Base-by-base conservation (phyloP, 2,329 filamentous ascomycete species). In the Calcarisporium arbuscula region DNA sequence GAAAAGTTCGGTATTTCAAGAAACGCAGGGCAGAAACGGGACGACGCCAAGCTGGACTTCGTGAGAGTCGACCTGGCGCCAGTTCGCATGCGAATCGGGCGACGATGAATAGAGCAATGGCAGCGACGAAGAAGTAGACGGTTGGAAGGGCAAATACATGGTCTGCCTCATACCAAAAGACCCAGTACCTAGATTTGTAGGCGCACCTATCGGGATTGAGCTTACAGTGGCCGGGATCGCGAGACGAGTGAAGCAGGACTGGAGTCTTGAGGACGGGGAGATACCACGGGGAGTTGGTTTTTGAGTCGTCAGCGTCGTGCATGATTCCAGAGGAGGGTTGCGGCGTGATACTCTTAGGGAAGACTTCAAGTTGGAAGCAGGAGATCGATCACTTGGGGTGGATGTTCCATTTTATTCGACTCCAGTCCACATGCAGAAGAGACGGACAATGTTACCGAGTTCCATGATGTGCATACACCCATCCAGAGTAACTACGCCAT, bases 131-230 rank as follows among this genome's bases (percentile, higher is more conserved):
- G 42, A 77, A 70, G 28, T 68, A 72, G 4, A 74, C 53, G 0
- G 72, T 74, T 6, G 62, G 61, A 5, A 75, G 50, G 1, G 65
- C 68, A 42, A 68, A 77, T 22, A 67, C 62, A 41, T 68, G 63
- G 44, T 77, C 74, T 16, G 72, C 66, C 36, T 71, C 52, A 22
- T 42, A 49, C 68, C 67, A 71, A 43, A 64, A 69, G 28, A 63
- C 49, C 68, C 68, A 74, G 42, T 62, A 58, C n/a, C 58, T 50
- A 16, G 38, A 51, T 32, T 68, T 63, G 41, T 59, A 72, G 10
- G 53, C 57, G 43, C 69, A 73, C 44, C 70, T 57, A 34, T 60
- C 61, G 1, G 58, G 48, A 0, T 56, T 66, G 39, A 65, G 46
- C 2, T 37, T 52, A 38, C 59, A 61, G 9, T 16, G 31, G 11